Evolutionary conservation across 2,329 filamentous ascomycete species (phyloP).

Genomic region (Shiraia sp.): DNA sequence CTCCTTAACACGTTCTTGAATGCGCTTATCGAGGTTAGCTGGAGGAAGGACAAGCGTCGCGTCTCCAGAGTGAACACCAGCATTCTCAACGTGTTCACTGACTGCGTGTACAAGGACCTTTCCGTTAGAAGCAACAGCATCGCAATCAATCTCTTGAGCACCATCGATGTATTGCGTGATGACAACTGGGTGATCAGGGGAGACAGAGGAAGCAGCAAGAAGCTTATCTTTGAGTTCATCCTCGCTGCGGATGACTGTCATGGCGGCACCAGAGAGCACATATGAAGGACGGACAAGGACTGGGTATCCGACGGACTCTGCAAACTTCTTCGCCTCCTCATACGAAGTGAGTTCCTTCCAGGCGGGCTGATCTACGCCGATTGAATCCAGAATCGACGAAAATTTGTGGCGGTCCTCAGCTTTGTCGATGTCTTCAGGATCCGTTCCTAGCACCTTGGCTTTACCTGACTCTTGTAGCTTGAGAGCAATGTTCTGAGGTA

Average conservation of each 20-base stretch:
- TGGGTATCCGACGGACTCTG: constrained; percentile 83
- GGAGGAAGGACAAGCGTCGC: constrained; percentile 93
- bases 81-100: constrained; percentile 94
- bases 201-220: constrained; percentile 84
- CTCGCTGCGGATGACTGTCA: constrained; percentile 92
- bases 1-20: constrained; percentile 87
- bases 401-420: constrained; percentile 98
- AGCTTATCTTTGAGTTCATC: constrained; percentile 95
- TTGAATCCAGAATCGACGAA: constrained; percentile 94
- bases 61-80: constrained; percentile 97
- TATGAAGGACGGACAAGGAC: constrained; percentile 94
- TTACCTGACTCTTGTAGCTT: constrained; percentile 88
- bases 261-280: constrained; percentile 94
- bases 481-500: constrained; percentile 96
- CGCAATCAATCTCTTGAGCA: constrained; percentile 93
- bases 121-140: constrained; percentile 85
- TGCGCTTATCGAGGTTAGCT: constrained; percentile 72
- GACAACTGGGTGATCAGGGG: constrained; percentile 94
- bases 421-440: constrained; percentile 94
- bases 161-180: constrained; percentile 99
- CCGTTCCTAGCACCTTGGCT: constrained; percentile 88
- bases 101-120: constrained; percentile 89
- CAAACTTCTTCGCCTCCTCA: constrained; percentile 83
- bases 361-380: constrained; percentile 93
- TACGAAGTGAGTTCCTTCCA: constrained; percentile 97